These are phyloP conservation scores for Biscutella auriculata DNA, from an alignment of 441 rosid species.

Conservation along the genomic window DNA sequence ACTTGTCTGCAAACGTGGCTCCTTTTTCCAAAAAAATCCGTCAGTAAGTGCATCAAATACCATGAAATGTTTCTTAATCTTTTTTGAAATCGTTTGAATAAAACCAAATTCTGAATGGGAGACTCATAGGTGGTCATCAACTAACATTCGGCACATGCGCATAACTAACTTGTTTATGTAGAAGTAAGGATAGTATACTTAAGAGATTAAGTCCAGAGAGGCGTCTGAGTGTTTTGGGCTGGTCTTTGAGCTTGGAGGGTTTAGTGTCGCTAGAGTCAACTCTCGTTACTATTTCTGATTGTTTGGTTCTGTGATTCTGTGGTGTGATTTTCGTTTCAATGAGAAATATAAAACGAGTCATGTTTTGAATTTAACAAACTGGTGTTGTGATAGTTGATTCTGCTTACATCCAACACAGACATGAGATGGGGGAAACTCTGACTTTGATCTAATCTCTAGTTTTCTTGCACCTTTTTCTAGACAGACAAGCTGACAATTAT, in stretches of 20 bases:
- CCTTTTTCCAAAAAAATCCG: conserved; percentile 57
- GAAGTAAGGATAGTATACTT: neutral
- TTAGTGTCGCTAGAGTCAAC: no score
- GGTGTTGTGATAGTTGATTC: neutral
- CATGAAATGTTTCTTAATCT: neutral
- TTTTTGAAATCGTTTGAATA: neutral
- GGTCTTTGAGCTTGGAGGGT: conserved; percentile 1
- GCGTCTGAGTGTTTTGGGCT: conserved; percentile 3
- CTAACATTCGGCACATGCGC: conserved; percentile 1
- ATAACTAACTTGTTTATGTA: conserved; percentile 6
- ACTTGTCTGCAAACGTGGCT: conserved; percentile 61
- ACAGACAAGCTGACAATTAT: conserved; percentile 81
- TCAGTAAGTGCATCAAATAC: conserved; percentile 44
- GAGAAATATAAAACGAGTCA: neutral
- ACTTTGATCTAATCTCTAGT: conserved; percentile 18
- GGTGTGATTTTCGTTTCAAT: conserved; percentile 2
- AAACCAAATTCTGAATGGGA: conserved; percentile 1
- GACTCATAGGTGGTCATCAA: neutral
- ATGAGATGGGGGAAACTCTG: neutral
- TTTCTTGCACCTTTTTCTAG: conserved; percentile 31
- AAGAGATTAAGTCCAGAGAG: neutral
- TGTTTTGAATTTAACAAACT: neutral
- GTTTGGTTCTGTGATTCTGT: neutral
- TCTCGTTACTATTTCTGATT: neutral
- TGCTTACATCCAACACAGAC: conserved; percentile 1